Conservation (phyloP, 192 early-diverging fungal genomes). For the Gamsiella multidivaricata region DNA sequence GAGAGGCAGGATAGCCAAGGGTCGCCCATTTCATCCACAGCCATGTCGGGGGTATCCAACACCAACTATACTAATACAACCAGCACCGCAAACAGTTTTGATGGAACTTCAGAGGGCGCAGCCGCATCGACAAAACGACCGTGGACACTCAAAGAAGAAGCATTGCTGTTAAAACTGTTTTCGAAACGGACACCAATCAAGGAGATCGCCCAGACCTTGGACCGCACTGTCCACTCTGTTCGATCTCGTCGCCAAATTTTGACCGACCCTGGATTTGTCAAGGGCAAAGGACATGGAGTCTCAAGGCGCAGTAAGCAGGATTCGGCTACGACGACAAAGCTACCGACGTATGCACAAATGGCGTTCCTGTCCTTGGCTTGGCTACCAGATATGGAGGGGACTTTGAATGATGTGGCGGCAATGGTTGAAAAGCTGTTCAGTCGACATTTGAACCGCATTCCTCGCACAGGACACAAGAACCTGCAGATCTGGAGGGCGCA, state of each 20-base stretch:
- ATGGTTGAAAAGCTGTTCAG: constrained; percentile 52
- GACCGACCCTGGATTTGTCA: constrained; percentile 51
- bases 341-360: constrained; percentile 53
- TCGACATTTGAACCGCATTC: constrained; percentile 44
- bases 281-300: constrained; percentile 43
- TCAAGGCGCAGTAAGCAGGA: constrained; percentile 31
- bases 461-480: constrained; percentile 51
- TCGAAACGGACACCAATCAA: constrained; percentile 29
- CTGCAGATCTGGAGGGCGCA: constrained; percentile 54
- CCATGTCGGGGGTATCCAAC: constrained; percentile 10
- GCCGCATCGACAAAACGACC: constrained; percentile 26
- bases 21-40: constrained; percentile 13
- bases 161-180: constrained; percentile 25
- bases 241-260: constrained; percentile 46
- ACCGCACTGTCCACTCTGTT: constrained; percentile 45
- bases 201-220: constrained; percentile 34
- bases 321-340: constrained; percentile 28
- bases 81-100: background rate
- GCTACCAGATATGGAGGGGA: constrained; percentile 40
- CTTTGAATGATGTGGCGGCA: constrained; percentile 40
- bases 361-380: constrained; percentile 49
- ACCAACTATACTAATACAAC: background rate
- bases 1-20: background rate
- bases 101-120: constrained; percentile 5
- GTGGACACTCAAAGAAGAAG: constrained; percentile 41